Percentiles rank a stretch among this genome's conserved stretches.
Conservation (phyloP, 805 yeast genomes). For the Lipomyces anomalus region DNA sequence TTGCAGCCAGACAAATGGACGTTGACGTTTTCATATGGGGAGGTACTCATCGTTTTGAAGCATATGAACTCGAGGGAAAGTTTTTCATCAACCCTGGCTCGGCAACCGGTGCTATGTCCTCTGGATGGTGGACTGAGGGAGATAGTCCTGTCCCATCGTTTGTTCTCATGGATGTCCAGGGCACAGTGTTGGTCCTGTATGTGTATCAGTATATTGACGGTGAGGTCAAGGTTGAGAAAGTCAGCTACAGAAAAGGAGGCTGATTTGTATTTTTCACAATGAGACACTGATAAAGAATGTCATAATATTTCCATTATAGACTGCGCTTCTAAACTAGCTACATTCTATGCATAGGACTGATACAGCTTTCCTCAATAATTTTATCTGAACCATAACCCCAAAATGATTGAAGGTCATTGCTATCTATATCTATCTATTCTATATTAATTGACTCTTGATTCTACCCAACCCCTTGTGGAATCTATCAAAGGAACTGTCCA, state of each 20-base stretch:
- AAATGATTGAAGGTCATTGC: background rate
- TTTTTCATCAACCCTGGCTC: constrained; percentile 96
- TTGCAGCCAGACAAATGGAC: constrained; percentile 82
- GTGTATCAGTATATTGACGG: constrained; percentile 76
- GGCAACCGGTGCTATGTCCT: constrained; percentile 83
- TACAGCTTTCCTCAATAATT: background rate
- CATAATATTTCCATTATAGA: background rate
- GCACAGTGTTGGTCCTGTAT: constrained; percentile 68
- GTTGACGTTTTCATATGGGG: constrained; percentile 91
- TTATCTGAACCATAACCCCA: background rate
- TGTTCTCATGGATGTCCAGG: constrained; percentile 82
- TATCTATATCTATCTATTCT: background rate
- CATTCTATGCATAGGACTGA: background rate
- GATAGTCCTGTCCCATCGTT: constrained; percentile 70
- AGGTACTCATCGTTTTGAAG: constrained; percentile 88
- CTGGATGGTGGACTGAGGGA: constrained; percentile 57
- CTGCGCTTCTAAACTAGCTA: background rate
- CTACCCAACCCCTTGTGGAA: no score
- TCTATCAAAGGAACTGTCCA: constrained; percentile 31
- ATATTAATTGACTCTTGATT: no score
- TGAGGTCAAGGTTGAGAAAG: constrained; percentile 87
- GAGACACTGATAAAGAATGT: no score
- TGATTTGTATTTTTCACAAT: constrained; percentile 1
- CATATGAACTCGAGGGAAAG: constrained; percentile 85
- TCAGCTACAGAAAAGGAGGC: constrained; percentile 52